These are phyloP conservation scores for Scleromitrula shiraiana DNA, from an alignment of 2,329 filamentous ascomycete genomes.

Conservation along the genomic window DNA sequence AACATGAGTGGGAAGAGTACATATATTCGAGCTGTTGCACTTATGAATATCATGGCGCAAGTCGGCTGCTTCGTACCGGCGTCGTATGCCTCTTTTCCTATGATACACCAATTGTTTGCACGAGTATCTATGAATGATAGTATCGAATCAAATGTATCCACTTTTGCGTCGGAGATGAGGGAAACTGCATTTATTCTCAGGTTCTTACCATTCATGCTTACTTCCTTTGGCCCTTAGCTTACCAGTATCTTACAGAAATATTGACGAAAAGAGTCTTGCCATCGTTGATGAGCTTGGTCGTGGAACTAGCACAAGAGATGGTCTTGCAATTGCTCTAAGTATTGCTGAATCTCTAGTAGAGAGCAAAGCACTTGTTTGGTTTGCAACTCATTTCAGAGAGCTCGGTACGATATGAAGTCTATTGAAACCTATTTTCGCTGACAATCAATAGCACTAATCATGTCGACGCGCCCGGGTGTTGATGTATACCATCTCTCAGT, in stretches of 20 bases:
- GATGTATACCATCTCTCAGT: conserved; percentile 76
- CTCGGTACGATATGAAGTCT: conserved; percentile 40
- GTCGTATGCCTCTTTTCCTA: conserved; percentile 70
- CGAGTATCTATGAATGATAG: conserved; percentile 80
- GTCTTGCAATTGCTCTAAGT: conserved; percentile 79
- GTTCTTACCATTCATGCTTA: conserved; percentile 22
- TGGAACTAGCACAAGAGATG: conserved; percentile 83
- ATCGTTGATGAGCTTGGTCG: conserved; percentile 90
- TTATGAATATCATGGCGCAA: conserved; percentile 89
- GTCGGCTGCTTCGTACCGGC: conserved; percentile 88
- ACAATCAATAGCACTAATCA: conserved; percentile 50
- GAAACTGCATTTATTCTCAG: conserved; percentile 89
- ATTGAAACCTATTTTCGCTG: not conserved
- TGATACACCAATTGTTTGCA: conserved; percentile 79
- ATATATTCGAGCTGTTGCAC: conserved; percentile 77
- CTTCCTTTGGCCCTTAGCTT: not conserved
- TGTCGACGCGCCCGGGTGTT: conserved; percentile 69
- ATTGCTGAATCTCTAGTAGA: conserved; percentile 83
- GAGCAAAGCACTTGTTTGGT: conserved; percentile 75
- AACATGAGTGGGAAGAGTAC: conserved; percentile 99
- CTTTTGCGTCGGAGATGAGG: conserved; percentile 90
- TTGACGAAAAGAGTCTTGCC: conserved; percentile 66
- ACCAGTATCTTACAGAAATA: conserved; percentile 45
- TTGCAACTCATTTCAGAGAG: conserved; percentile 87
- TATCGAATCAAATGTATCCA: conserved; percentile 85